Base-by-base conservation (phyloP, 2,329 filamentous ascomycete genomes). In the Curvularia sp. region DNA sequence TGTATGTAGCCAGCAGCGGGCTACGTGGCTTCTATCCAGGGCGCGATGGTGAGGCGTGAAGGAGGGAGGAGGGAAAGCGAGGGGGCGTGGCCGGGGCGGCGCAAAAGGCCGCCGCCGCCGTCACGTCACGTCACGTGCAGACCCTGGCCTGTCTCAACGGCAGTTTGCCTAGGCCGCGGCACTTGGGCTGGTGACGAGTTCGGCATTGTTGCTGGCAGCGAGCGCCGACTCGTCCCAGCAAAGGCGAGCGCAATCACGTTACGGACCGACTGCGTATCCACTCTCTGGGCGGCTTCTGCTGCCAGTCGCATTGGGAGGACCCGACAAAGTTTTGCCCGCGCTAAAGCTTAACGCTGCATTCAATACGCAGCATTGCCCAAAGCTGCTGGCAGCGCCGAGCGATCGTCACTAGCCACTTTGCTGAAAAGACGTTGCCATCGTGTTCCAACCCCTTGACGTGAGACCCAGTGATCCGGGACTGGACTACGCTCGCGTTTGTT, bases 21-120 rank as follows among this genome's bases (percentile, higher is more conserved):
- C 60, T 63, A 63, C 58, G 61, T 63, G 61, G 61, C 61, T 63
- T 53, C 49, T 38, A 10, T 31, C 28, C 5, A 31, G 28, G 31
- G 31, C 31, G 12, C 3, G 31, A 10, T 4, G 9, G 30, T 12
- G 30, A 31, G 30, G 30, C 30, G 28, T 8, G 28, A 8, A 28
- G 5, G 26, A 28, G 28, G 28, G 5, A 31, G 7, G 3, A 33
- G 31, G 13, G 10, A 33, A 3, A 15, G 33, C 3, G 33, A 38
- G 13, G 12, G 15, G 12, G 15, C 15, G 33, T n/a, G 31, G 28
- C 6, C 3, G 13, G 10, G 12, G 31, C 31, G 31, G 31, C 13
- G 31, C 31, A 33, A 33, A 13, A 33, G 31, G 31, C 31, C 31
- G 31, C 8, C 31, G 31, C 8, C 18, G 18, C 18, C 18, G 18